Base-by-base conservation (phyloP, 495 filamentous ascomycete species). In the Astrothelium subdiscretum region DNA sequence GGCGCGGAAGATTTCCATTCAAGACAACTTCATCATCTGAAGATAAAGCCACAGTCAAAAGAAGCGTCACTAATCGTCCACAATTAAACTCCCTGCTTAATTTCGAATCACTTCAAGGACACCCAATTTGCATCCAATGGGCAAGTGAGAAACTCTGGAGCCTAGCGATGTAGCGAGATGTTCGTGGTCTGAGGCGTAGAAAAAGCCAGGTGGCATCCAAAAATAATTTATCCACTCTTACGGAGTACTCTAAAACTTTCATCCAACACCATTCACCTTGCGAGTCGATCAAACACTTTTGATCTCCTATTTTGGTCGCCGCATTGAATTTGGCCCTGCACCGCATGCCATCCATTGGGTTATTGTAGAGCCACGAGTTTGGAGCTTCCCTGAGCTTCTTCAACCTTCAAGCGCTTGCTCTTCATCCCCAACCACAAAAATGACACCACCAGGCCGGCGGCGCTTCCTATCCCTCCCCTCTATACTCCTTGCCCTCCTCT, bases 401-500 rank as follows among this genome's bases (percentile, higher is more conserved):
- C 8, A 4, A 29, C n/a, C n/a, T n/a, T 5, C 48, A n/a, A 5
- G 5, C 48, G 0, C 15, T 27, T 15, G n/a, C 11, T 15, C 48
- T 54, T 54, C 48, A 3, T 29, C 12, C 24, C 5, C 48, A 54
- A 54, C 22, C 48, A 54, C 48, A 57, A 65, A 61, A 26, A 69
- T 69, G 67, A 43, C 63, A 6, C 67, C 67, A 31, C 65, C 67
- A 32, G 65, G 65, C 3, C 59, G 67, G 32, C 65, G 67, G 65
- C 32, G 58, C 32, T 6, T 22, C 31, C 24, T 57, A 22, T 48
- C 62, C 1, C 31, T 31, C 26, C n/a, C 35, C 4, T 29, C 51
- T 2, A 44, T 75, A 38, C 31, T 83, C 62, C 70, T 85, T 26
- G 68, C 81, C 24, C 79, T 85, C 62, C 70, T 86, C 51, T 71